phyloP scores from a whole-genome alignment of 352 stramenopile genomes.

The Pythium coloratum region DNA sequence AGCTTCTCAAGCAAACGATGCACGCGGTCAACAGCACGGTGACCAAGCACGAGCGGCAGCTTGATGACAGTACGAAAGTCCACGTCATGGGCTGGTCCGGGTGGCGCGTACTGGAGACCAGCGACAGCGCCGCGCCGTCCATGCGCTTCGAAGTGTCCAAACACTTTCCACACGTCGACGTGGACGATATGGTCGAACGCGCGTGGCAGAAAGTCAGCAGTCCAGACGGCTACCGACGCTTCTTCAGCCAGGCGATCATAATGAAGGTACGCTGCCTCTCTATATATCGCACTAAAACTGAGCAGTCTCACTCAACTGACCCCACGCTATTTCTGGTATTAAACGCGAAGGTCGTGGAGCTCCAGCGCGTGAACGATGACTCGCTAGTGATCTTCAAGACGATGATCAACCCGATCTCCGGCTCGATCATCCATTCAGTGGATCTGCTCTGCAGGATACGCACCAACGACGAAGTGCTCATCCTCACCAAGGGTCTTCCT shows the following conservation, averaged over 20 bases:
- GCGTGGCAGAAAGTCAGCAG: conserved; percentile 32
- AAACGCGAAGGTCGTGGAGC: conserved; percentile 24
- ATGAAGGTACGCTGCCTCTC: conserved; percentile 24
- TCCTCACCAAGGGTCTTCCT: conserved; percentile 37
- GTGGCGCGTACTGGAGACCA: conserved; percentile 42
- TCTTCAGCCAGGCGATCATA: conserved; percentile 34
- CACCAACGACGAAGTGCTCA: conserved; percentile 28
- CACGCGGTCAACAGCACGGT: conserved; percentile 33
- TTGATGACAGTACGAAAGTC: conserved; percentile 35
- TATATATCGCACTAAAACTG: too few relatives aligned
- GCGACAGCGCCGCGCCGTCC: background rate
- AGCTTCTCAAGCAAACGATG: conserved; percentile 11
- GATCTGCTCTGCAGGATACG: conserved; percentile 36
- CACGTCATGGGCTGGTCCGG: conserved; percentile 59
- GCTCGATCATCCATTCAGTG: conserved; percentile 32
- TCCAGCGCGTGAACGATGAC: conserved; percentile 42
- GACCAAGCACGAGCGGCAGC: conserved; percentile 20
- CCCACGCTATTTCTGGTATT: background rate
- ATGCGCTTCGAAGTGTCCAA: background rate
- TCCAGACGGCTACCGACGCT: conserved; percentile 28
- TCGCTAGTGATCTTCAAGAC: conserved; percentile 37
- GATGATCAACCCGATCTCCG: conserved; percentile 41
- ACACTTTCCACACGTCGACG: conserved; percentile 32
- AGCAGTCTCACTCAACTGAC: background rate
- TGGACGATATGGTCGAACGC: conserved; percentile 36